A percentile compares a stretch with the other conserved stretches of the same genome.
These are phyloP conservation scores for Pseudozyma tsukubaensis DNA, from an alignment of 1,284 basidiomycete genomes.

Conservation along the genomic window DNA sequence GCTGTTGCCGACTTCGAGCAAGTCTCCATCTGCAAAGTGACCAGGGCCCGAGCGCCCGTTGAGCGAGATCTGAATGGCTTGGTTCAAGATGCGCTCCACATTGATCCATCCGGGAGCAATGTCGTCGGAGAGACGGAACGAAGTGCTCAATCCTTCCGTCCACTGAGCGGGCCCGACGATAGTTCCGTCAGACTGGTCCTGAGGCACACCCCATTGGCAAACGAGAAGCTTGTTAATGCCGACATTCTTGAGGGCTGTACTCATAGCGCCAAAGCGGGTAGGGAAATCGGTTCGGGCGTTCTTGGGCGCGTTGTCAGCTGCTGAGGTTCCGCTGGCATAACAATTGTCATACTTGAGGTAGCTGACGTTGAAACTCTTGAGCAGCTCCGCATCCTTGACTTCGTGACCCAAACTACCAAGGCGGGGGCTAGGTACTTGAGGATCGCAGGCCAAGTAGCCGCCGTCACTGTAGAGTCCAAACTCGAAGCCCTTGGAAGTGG, in stretches of 20 bases:
- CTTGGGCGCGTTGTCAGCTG: slow-evolving; percentile 45
- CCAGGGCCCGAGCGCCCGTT: slow-evolving; percentile 50
- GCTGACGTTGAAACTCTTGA: slow-evolving; percentile 72
- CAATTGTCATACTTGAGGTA: slow-evolving; percentile 70
- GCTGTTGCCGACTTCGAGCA: slow-evolving; percentile 49
- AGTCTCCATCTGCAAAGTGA: slow-evolving; percentile 60
- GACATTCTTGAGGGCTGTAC: slow-evolving; percentile 72
- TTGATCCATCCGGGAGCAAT: slow-evolving; percentile 30
- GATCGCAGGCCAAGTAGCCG: slow-evolving; percentile 68
- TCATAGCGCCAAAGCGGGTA: slow-evolving; percentile 72
- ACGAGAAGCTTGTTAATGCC: slow-evolving; percentile 72
- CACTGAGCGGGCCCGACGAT: slow-evolving; percentile 46
- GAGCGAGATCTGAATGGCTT: slow-evolving; percentile 43
- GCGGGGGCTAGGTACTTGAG: slow-evolving; percentile 51
- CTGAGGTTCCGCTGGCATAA: slow-evolving; percentile 67
- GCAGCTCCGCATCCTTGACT: slow-evolving; percentile 72
- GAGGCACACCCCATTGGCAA: slow-evolving; percentile 71
- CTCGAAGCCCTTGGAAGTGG: slow-evolving; percentile 71
- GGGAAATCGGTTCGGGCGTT: slow-evolving; percentile 36
- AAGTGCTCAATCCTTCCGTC: slow-evolving; percentile 70
- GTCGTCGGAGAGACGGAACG: slow-evolving; percentile 70
- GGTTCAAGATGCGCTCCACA: slow-evolving; percentile 30
- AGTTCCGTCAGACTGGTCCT: slow-evolving; percentile 15
- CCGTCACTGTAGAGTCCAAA: slow-evolving; percentile 73
- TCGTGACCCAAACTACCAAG: slow-evolving; percentile 73